Evolutionary conservation across 805 yeast species (phyloP), one percentile per base, ranked within the genome.

Genomic region (Suhomyces xylopsoci): DNA sequence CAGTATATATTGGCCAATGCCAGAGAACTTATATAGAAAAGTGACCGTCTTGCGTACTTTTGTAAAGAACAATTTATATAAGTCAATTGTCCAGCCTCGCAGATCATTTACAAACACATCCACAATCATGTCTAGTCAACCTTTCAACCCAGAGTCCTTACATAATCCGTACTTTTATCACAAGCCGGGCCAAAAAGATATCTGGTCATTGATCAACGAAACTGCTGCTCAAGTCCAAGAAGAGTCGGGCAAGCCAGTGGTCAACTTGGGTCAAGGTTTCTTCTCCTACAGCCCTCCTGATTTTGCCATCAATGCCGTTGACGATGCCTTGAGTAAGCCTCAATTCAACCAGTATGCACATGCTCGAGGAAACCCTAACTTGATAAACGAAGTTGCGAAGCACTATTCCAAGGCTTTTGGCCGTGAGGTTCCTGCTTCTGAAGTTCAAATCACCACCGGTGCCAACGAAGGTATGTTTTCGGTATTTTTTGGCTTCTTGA

Each of bases 401-500:
- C 81, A 88, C 24, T 94, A 93, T 72, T 75, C 89, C 20, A 84
- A 87, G 45, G 78, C 79, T 45, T 87, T 85, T 58, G 83, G 82
- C 17, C 76, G 86, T 49, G 68, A 73, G 24, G 71, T 90, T 19
- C 76, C 79, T 24, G 77, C 81, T 17, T 73, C 79, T 41, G 88
- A 90, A 64, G 77, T 94, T 42, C 82, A 86, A 51, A 86, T 93
- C 40, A 90, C 97, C 45, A 91, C 98, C 1, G 99, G 99, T 51
- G 99, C 99, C 45, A 94, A 94, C 64, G 98, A 94, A 72, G 98
- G 97, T 36, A 88, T 94, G 78, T 78, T 90, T 50, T 73, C 97
- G 1, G 83, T 87, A 3, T 85, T 92, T 66, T 86, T 90, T 53
- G 99, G 96, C 0, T 87, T 91, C 60, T 71, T 94, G 57, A 81